Base-by-base conservation (phyloP, 2,329 filamentous ascomycete species). In the Clarireedia paspali region DNA sequence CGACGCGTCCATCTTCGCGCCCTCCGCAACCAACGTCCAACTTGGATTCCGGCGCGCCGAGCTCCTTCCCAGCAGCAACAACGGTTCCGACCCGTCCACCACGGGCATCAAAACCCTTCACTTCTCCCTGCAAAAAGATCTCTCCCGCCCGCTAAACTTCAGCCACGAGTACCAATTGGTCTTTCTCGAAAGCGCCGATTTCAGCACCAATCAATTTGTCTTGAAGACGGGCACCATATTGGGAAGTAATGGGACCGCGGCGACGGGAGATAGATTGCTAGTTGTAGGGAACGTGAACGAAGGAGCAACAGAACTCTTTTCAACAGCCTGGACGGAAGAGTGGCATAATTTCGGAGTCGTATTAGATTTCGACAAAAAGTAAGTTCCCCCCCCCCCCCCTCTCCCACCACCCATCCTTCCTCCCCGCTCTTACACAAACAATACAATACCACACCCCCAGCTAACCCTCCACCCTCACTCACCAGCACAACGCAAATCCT, bases 291-390 rank as follows among this genome's bases (percentile, higher is more conserved):
- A 56, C 26, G 65, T 80, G 9, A 74, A 77, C 55, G 72, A 75
- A 52, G 75, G 76, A 60, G 73, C 76, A 60, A 77, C 75, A 64
- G 71, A 72, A 50, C 72, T 75, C n/a, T 69, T 85, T 5, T 84
- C 77, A 66, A 73, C 71, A 26, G 74, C 75, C 0, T 72, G 74
- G 2, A 83, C 83, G 36, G 73, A 67, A 14, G 70, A 74, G 20
- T 83, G 81, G 74, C 79, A 84, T 66, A 85, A 85, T 71, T 85
- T 84, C 72, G 82, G 75, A 7, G 54, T 84, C 34, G 78, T 74
- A 23, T 70, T 83, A 14, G 76, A 85, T 67, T 85, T 81, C 67
- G 70, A 71, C 50, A 71, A 75, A 54, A 77, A 80, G 79, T 82
- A 68, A 47, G 76, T 69, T 36, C 24, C 30, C 5, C 20, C 20